A percentile compares a stretch with the other conserved stretches of the same genome.
phyloP scores from a whole-genome alignment of 352 stramenopile genomes.

The Phytophthora agathidicida region DNA sequence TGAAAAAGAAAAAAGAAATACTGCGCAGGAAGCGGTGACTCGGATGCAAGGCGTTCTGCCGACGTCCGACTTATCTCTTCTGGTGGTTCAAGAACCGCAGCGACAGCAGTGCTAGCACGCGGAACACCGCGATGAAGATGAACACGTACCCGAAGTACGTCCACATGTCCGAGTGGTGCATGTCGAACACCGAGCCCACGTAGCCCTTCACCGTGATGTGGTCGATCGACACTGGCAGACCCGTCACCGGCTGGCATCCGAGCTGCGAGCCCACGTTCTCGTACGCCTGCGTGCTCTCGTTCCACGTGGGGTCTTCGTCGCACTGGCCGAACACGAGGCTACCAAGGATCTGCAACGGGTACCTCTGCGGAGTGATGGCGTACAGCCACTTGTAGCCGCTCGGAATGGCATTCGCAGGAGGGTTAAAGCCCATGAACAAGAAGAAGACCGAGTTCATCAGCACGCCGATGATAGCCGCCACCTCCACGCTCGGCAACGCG shows the following conservation, averaged over 20 bases:
- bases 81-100: slow-evolving; percentile 49
- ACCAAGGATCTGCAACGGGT: slow-evolving; percentile 24
- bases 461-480: slow-evolving; percentile 28
- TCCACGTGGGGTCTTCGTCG: slow-evolving; percentile 25
- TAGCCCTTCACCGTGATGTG: slow-evolving; percentile 40
- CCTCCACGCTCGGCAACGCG: slow-evolving; percentile 27
- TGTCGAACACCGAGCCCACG: slow-evolving; percentile 37
- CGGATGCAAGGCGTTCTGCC: too few species aligned
- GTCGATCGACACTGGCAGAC: slow-evolving; percentile 28
- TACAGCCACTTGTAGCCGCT: slow-evolving; percentile 33
- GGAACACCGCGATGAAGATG: slow-evolving; percentile 42
- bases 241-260: slow-evolving; percentile 19
- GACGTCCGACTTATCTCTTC: slow-evolving; percentile 34
- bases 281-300: slow-evolving; percentile 23
- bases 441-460: slow-evolving; percentile 36
- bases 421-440: slow-evolving; percentile 36
- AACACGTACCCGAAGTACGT: slow-evolving; percentile 32
- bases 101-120: slow-evolving; percentile 36
- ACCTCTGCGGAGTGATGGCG: slow-evolving; percentile 38
- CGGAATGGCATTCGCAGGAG: slow-evolving; percentile 26
- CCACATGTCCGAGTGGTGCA: slow-evolving; percentile 20
- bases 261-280: slow-evolving; percentile 25
- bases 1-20: too few species aligned
- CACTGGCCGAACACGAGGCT: slow-evolving; percentile 28
- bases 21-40: too few species aligned